Percentiles rank a stretch among this genome's conserved stretches.
Evolutionary conservation across 2,329 filamentous ascomycete genomes (phyloP).

Genomic region (Byssochlamys sp.): DNA sequence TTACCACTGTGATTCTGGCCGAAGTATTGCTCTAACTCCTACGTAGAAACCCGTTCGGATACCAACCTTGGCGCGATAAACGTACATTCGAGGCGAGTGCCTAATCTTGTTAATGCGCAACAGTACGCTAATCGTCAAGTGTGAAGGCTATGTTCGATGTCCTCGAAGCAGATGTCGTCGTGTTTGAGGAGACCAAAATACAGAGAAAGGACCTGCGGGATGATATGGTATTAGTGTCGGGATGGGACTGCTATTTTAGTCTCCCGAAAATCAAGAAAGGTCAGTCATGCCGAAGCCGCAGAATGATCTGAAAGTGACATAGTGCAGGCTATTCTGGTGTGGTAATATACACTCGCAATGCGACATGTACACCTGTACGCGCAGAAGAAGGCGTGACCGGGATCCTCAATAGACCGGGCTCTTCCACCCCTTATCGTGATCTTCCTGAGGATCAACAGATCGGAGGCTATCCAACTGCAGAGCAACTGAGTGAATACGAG

Average conservation of each 20-base stretch:
- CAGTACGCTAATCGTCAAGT: neutral
- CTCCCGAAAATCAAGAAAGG: constrained; percentile 89
- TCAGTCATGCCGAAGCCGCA: constrained; percentile 21
- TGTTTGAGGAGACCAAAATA: constrained; percentile 95
- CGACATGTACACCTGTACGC: constrained; percentile 71
- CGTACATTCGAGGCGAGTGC: constrained; percentile 55
- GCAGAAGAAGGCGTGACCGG: constrained; percentile 93
- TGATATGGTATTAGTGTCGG: constrained; percentile 89
- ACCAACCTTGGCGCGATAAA: constrained; percentile 69
- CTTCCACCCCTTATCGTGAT: constrained; percentile 61
- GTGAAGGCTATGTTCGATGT: constrained; percentile 81
- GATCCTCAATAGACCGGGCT: constrained; percentile 63
- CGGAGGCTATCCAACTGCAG: constrained; percentile 69
- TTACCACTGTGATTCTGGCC: neutral
- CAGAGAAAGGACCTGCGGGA: constrained; percentile 83
- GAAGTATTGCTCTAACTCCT: neutral
- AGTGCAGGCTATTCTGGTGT: constrained; percentile 80
- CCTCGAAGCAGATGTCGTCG: constrained; percentile 80
- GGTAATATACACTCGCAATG: constrained; percentile 84
- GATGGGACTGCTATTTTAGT: constrained; percentile 95
- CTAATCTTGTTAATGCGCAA: neutral
- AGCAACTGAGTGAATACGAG: constrained; percentile 53
- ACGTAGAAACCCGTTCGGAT: constrained; percentile 67
- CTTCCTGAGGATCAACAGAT: constrained; percentile 66
- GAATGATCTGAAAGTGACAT: constrained; percentile 5